Conservation (phyloP, 495 filamentous ascomycete genomes). For the Neurospora tetrasperma region DNA sequence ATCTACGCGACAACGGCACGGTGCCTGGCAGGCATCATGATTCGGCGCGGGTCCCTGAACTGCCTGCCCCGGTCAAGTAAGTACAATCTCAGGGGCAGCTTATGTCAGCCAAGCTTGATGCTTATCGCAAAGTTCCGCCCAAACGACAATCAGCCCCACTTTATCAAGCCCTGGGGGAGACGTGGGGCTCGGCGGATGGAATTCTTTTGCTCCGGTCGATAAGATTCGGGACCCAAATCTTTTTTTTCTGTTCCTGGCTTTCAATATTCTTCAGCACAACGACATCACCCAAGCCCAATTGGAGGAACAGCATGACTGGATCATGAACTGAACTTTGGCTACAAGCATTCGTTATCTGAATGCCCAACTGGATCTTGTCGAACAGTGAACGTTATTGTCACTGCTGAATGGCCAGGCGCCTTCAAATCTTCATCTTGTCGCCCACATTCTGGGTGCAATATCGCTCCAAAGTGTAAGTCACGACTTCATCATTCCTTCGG, state of each 20-base stretch:
- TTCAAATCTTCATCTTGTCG: background rate
- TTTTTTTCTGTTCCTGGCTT: background rate
- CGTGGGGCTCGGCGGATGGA: background rate
- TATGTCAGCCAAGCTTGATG: background rate
- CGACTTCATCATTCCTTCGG: background rate
- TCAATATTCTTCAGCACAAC: background rate
- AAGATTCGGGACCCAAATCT: background rate
- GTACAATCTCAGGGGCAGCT: background rate
- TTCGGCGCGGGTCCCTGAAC: background rate
- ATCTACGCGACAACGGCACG: background rate
- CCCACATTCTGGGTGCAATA: conserved; percentile 11
- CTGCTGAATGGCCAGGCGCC: background rate
- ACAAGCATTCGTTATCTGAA: background rate
- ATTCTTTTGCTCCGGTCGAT: background rate
- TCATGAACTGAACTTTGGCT: background rate
- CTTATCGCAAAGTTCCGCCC: background rate
- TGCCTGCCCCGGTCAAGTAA: background rate
- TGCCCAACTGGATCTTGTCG: background rate
- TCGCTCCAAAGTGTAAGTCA: conserved; percentile 19
- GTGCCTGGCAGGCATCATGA: background rate
- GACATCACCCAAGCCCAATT: background rate
- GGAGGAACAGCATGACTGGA: background rate
- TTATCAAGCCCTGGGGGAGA: background rate
- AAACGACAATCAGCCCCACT: background rate
- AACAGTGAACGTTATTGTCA: background rate